phyloP scores from a whole-genome alignment of 192 early-diverging fungal genomes.

The Coemansia erecta region DNA sequence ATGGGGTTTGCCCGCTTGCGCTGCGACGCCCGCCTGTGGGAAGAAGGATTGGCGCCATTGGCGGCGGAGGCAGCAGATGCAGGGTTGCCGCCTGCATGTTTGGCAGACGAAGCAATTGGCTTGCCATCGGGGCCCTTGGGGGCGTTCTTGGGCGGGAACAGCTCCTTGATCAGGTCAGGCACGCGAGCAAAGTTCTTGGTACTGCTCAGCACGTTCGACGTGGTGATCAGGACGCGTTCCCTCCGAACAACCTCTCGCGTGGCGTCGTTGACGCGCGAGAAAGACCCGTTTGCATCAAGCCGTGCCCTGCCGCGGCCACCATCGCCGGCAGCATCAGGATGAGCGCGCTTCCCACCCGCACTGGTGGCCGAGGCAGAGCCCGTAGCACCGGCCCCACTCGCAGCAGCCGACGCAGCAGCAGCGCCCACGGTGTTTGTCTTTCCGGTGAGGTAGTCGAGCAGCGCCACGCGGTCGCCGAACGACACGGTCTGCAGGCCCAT shows the following conservation, averaged over 20 bases:
- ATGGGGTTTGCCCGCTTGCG: constrained; percentile 63
- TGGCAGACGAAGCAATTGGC: not conserved
- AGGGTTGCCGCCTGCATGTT: not conserved
- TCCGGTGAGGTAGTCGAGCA: constrained; percentile 73
- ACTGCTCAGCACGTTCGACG: constrained; percentile 38
- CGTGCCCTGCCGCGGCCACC: constrained; percentile 14
- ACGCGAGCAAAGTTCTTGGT: constrained; percentile 46
- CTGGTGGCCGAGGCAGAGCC: too few relatives aligned
- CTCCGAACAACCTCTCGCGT: constrained; percentile 32
- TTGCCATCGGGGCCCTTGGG: constrained; percentile 1
- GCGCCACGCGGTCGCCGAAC: constrained; percentile 68
- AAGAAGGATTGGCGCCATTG: constrained; percentile 2
- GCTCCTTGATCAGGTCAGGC: constrained; percentile 32
- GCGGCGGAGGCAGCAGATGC: not conserved
- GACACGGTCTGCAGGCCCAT: constrained; percentile 65
- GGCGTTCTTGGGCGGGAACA: constrained; percentile 32
- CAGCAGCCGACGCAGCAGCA: not conserved
- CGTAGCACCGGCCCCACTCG: not conserved
- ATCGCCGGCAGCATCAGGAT: constrained; percentile 6
- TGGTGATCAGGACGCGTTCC: constrained; percentile 33
- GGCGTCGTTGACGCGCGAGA: constrained; percentile 11
- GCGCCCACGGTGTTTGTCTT: constrained; percentile 37
- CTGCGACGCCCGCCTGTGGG: constrained; percentile 10
- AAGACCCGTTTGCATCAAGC: not conserved
- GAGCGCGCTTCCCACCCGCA: not conserved